Percentiles rank a stretch among this genome's conserved stretches.
phyloP scores from a whole-genome alignment of 768 basidiomycete genomes.

The Termitomyces eurrhizus region DNA sequence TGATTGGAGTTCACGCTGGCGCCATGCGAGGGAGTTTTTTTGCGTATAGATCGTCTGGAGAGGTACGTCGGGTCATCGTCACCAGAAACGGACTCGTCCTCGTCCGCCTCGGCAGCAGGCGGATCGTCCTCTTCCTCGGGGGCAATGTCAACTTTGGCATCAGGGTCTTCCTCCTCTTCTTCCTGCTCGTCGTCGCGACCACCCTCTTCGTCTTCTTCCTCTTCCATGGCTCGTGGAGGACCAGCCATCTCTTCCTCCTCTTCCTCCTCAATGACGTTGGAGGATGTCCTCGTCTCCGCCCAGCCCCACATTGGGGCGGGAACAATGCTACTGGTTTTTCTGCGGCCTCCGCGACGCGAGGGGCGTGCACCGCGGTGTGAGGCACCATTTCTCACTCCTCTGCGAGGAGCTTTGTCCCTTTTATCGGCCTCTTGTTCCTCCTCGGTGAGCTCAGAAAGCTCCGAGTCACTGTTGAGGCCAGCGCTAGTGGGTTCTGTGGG shows the following conservation, averaged over 20 bases:
- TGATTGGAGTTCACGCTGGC: slow-evolving; percentile 10
- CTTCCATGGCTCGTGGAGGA: slow-evolving; percentile 54
- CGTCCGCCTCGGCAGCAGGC: slow-evolving; percentile 14
- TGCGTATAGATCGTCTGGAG: slow-evolving; percentile 11
- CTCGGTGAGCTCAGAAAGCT: slow-evolving; percentile 81
- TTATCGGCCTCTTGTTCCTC: slow-evolving; percentile 62
- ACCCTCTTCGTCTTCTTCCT: slow-evolving; percentile 53
- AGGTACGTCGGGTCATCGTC: slow-evolving; percentile 14
- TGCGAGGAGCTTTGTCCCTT: slow-evolving; percentile 20
- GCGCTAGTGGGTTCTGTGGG: slow-evolving; percentile 25
- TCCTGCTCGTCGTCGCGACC: slow-evolving; percentile 14
- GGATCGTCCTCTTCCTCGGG: slow-evolving; percentile 18
- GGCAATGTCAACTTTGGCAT: slow-evolving; percentile 7
- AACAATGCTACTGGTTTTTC: slow-evolving; percentile 51
- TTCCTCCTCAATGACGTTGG: slow-evolving; percentile 42
- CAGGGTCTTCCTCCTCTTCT: slow-evolving; percentile 28
- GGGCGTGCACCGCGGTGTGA: slow-evolving; percentile 16
- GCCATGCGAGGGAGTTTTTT: slow-evolving; percentile 5
- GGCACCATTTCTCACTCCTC: slow-evolving; percentile 14
- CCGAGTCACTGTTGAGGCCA: slow-evolving; percentile 62
- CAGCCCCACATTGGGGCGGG: slow-evolving; percentile 87
- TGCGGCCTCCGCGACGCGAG: slow-evolving; percentile 22
- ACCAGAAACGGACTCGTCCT: slow-evolving; percentile 12
- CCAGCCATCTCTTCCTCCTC: slow-evolving; percentile 46
- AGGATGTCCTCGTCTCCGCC: slow-evolving; percentile 50